Conservation (phyloP, 2,329 filamentous ascomycete species). For the Fusarium nisikadoi region DNA sequence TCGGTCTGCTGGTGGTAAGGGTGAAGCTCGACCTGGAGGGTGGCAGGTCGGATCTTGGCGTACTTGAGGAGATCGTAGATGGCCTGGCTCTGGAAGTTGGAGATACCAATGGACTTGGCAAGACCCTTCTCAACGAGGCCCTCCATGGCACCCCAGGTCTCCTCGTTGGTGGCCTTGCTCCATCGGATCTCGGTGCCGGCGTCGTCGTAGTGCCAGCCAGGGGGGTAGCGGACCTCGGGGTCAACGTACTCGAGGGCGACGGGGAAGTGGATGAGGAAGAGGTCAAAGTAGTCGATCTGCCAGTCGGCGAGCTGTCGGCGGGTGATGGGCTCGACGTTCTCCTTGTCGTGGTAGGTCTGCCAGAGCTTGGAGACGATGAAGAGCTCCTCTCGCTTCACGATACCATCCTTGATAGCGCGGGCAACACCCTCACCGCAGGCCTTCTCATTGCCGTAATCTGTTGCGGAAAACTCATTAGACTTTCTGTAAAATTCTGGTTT, state of each 20-base stretch:
- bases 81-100: constrained; percentile 83
- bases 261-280: constrained; percentile 91
- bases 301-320: constrained; percentile 83
- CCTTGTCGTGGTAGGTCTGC: constrained; percentile 88
- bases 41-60: constrained; percentile 77
- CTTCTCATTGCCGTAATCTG: constrained; percentile 86
- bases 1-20: constrained; percentile 83
- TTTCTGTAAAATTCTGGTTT: neutral
- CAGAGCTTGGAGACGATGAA: constrained; percentile 95
- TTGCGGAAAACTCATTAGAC: constrained; percentile 4
- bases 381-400: constrained; percentile 86
- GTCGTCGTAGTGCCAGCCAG: constrained; percentile 77
- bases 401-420: constrained; percentile 81
- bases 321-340: constrained; percentile 79
- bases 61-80: constrained; percentile 84
- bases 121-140: constrained; percentile 74
- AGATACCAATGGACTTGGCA: constrained; percentile 79
- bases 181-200: constrained; percentile 66
- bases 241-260: constrained; percentile 87
- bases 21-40: constrained; percentile 91
- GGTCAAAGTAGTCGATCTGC: constrained; percentile 89
- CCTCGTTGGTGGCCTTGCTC: constrained; percentile 77
- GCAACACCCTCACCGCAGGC: constrained; percentile 81
- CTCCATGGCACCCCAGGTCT: constrained; percentile 88
- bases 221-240: constrained; percentile 81